Conservation (phyloP, 805 yeast species). For the Nakazawaea molendinolei region DNA sequence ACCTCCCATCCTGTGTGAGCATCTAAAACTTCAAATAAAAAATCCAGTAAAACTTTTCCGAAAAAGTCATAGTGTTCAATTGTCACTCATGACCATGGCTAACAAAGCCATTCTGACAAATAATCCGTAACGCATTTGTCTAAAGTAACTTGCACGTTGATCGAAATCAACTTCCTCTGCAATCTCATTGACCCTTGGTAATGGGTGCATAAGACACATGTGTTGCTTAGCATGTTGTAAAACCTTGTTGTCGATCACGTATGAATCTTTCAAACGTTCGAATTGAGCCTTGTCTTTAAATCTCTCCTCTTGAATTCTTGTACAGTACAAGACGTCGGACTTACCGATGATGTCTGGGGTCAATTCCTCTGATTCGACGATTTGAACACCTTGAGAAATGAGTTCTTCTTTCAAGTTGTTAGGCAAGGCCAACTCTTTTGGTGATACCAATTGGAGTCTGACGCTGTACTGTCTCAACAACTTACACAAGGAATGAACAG, state of each 20-base stretch:
- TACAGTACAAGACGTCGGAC: conserved; percentile 94
- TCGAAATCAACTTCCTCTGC: conserved; percentile 98
- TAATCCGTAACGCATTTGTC: conserved; percentile 98
- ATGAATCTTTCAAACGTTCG: conserved; percentile 83
- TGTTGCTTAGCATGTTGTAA: conserved; percentile 92
- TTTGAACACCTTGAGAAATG: conserved; percentile 59
- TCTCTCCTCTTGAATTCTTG: conserved; percentile 97
- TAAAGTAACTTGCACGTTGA: conserved; percentile 98
- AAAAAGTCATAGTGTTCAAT: conserved; percentile 4
- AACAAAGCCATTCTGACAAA: conserved; percentile 98
- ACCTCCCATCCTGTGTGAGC: neutral
- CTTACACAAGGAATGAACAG: conserved; percentile 93
- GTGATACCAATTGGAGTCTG: conserved; percentile 85
- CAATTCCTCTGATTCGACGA: conserved; percentile 65
- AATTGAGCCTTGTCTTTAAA: conserved; percentile 71
- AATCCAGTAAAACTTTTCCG: neutral
- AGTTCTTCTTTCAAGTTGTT: conserved; percentile 63
- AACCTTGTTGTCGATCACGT: conserved; percentile 87
- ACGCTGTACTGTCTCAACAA: conserved; percentile 89
- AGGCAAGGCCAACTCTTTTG: conserved; percentile 83
- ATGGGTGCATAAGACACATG: conserved; percentile 98
- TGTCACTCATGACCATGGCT: conserved; percentile 91
- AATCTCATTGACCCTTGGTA: conserved; percentile 95
- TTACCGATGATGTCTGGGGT: conserved; percentile 80
- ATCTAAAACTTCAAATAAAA: conserved; percentile 1